Evolutionary conservation across 1,139 yeast species (phyloP).

Genomic region (Chernovozyma sophiae-reginae): DNA sequence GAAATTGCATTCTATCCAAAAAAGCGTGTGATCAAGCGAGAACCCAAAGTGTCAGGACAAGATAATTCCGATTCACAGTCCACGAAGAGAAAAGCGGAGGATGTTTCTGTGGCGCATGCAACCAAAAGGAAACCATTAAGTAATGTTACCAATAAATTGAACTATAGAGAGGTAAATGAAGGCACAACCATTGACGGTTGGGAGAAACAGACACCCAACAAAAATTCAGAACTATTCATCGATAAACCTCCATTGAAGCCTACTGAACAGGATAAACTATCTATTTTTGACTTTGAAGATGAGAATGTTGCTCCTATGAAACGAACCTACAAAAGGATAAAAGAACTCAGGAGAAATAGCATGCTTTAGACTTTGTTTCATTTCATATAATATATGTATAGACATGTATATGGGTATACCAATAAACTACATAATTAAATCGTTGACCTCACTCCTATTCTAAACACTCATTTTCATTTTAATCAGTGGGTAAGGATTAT

Average conservation of each 20-base stretch:
- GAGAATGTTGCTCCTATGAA: slow-evolving; percentile 8
- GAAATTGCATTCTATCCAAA: slow-evolving; percentile 8
- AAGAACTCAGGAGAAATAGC: slow-evolving; percentile 12
- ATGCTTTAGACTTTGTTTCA: slow-evolving; percentile 6
- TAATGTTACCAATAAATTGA: slow-evolving; percentile 11
- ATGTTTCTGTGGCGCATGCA: background rate
- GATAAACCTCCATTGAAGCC: background rate
- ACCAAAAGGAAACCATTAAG: slow-evolving; percentile 15
- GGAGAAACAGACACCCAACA: background rate
- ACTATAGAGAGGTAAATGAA: background rate
- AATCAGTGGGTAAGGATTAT: slow-evolving; percentile 77
- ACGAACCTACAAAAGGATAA: slow-evolving; percentile 10
- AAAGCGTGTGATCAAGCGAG: slow-evolving; percentile 7
- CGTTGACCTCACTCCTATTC: too few species aligned
- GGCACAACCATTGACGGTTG: slow-evolving; percentile 3
- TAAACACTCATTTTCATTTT: slow-evolving; percentile 80
- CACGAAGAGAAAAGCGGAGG: background rate
- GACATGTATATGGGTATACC: slow-evolving; percentile 2
- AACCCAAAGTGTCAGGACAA: slow-evolving; percentile 5
- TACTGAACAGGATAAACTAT: slow-evolving; percentile 5
- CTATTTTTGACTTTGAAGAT: slow-evolving; percentile 29
- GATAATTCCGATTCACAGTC: background rate
- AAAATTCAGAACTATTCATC: background rate
- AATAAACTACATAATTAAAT: slow-evolving; percentile 3
- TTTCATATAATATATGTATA: slow-evolving; percentile 1